These are phyloP conservation scores for Phytopythium montanum DNA, from an alignment of 352 stramenopile species.

Conservation along the genomic window DNA sequence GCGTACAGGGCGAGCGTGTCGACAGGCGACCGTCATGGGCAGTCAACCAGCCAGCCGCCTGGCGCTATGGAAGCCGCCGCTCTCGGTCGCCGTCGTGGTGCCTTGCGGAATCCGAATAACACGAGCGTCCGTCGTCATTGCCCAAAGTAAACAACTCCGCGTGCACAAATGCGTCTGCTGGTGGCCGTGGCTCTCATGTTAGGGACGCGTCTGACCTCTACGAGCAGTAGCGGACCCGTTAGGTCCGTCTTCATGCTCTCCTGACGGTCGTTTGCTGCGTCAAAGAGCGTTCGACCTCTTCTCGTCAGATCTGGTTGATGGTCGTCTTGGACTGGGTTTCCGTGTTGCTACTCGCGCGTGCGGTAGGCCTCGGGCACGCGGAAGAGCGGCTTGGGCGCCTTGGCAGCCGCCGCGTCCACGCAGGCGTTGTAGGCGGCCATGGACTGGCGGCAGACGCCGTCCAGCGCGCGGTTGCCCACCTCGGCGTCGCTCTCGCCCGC, in stretches of 20 bases:
- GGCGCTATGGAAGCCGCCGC: neutral
- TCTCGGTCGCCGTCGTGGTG: neutral
- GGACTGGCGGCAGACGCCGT: conserved; percentile 39
- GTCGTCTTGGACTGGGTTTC: neutral
- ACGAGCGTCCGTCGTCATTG: conserved; percentile 6
- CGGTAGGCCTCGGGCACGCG: conserved; percentile 80
- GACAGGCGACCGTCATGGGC: neutral
- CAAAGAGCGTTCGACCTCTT: neutral
- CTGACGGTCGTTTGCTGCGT: neutral
- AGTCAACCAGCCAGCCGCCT: neutral
- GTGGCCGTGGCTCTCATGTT: neutral
- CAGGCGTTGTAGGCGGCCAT: conserved; percentile 73
- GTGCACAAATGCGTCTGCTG: neutral
- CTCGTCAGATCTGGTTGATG: neutral
- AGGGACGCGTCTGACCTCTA: neutral
- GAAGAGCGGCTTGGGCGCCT: conserved; percentile 72
- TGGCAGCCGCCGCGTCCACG: conserved; percentile 50
- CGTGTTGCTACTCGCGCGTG: conserved; percentile 33
- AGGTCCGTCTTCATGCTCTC: neutral
- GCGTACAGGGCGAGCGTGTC: conserved; percentile 1
- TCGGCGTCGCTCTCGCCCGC: conserved; percentile 48
- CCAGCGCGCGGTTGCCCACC: conserved; percentile 61
- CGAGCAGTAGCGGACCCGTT: neutral
- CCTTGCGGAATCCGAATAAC: neutral
- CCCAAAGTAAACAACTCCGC: conserved; percentile 3